Percentiles rank a stretch among this genome's conserved stretches.
phyloP scores from a whole-genome alignment of 176 grass and related monocot species.

The Elaeis guineensis region DNA sequence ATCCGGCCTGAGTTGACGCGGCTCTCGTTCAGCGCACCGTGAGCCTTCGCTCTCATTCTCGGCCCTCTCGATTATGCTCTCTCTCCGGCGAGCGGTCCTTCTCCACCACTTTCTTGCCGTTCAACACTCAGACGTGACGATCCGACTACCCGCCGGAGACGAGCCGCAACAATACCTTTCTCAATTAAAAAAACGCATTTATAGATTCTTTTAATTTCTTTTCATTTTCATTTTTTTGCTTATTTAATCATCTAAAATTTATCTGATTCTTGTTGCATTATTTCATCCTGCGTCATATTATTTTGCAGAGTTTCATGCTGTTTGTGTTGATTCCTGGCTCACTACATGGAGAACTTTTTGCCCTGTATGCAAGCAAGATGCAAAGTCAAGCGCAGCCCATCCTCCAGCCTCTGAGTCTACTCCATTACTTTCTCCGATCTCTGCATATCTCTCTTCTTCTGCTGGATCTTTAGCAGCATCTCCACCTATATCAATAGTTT shows the following conservation, averaged over 20 bases:
- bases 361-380: slow-evolving; percentile 89
- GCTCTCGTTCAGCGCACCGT: too few species aligned
- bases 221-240: too few species aligned
- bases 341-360: slow-evolving; percentile 95
- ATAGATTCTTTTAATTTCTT: too few species aligned
- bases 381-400: slow-evolving; percentile 31
- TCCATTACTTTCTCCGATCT: slow-evolving; percentile 54
- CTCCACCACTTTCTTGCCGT: too few species aligned
- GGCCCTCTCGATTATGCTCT: too few species aligned
- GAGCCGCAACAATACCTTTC: too few species aligned
- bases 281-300: slow-evolving; percentile 12
- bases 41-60: too few species aligned
- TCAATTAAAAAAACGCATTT: too few species aligned
- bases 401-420: slow-evolving; percentile 51
- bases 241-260: not conserved
- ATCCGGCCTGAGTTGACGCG: too few species aligned
- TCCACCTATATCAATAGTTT: not conserved
- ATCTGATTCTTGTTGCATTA: not conserved
- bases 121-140: too few species aligned
- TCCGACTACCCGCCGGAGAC: too few species aligned
- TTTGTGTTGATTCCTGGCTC: slow-evolving; percentile 86
- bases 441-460: not conserved
- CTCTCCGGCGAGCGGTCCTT: too few species aligned
- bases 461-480: not conserved
- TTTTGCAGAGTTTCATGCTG: slow-evolving; percentile 79